A percentile compares a stretch with the other conserved stretches of the same genome.
Conservation (phyloP, 345 rosid species). For the Brassica cretica region DNA sequence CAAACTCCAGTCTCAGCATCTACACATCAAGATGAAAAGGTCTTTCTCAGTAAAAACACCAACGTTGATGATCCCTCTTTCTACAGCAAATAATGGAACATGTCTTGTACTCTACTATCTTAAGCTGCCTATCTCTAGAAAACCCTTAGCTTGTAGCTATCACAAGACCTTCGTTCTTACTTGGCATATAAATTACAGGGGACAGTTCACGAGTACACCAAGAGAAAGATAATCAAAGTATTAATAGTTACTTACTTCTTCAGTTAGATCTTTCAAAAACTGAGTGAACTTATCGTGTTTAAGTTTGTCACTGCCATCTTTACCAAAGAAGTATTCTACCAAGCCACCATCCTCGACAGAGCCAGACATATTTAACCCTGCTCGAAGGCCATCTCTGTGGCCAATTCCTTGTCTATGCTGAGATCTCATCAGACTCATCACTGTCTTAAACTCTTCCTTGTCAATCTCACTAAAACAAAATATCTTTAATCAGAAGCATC, state of each 20-base stretch:
- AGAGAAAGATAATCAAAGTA: not conserved
- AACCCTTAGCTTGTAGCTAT: not conserved
- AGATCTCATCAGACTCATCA: constrained; percentile 89
- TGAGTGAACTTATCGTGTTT: constrained; percentile 70
- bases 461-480: constrained; percentile 59
- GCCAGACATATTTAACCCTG: constrained; percentile 61
- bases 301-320: constrained; percentile 68
- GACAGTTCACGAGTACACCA: not conserved
- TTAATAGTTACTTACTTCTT: constrained; percentile 57
- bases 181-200: not conserved
- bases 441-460: constrained; percentile 84
- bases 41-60: not conserved
- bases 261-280: constrained; percentile 69
- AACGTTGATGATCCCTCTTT: not conserved
- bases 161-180: not conserved
- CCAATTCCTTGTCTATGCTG: constrained; percentile 76
- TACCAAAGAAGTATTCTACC: constrained; percentile 79
- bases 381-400: constrained; percentile 68
- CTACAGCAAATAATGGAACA: too few relatives aligned
- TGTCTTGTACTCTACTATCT: too few relatives aligned
- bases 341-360: constrained; percentile 84
- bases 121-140: too few relatives aligned
- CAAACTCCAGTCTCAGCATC: constrained; percentile 85
- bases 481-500: constrained; percentile 5
- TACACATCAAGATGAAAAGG: constrained; percentile 33